Evolutionary conservation across 108 stramenopile genomes (phyloP).

Genomic region (Nannochloropsis oceanica): DNA sequence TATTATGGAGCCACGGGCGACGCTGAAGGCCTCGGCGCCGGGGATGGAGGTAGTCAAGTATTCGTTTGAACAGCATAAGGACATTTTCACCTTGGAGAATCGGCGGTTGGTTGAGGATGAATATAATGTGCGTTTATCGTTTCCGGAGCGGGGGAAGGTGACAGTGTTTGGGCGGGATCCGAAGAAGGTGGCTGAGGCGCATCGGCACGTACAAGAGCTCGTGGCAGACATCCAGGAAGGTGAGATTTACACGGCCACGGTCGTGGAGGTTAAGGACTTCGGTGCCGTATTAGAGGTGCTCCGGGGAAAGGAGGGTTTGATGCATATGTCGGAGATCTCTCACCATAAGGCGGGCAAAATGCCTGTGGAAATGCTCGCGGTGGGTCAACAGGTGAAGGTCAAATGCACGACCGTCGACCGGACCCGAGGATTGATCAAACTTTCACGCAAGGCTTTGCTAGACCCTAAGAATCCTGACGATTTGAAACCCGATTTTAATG

Average conservation of each 20-base stretch:
- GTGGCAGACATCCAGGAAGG: constrained; percentile 54
- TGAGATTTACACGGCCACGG: constrained; percentile 54
- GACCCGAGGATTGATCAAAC: not conserved
- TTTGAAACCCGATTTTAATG: not conserved
- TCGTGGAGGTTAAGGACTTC: constrained; percentile 64
- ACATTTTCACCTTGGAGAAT: constrained; percentile 20
- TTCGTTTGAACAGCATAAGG: constrained; percentile 9
- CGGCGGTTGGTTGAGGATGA: constrained; percentile 26
- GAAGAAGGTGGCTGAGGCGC: not conserved
- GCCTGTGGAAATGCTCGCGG: not conserved
- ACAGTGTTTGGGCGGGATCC: constrained; percentile 17
- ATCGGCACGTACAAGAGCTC: constrained; percentile 44
- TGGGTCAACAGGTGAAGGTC: not conserved
- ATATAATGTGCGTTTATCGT: constrained; percentile 10
- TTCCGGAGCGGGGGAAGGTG: constrained; percentile 18
- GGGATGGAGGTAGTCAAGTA: constrained; percentile 20
- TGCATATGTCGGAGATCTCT: constrained; percentile 63
- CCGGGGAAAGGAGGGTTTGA: constrained; percentile 67
- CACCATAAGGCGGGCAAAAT: not conserved
- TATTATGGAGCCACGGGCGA: not conserved
- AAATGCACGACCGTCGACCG: not conserved
- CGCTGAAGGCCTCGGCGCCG: constrained; percentile 6
- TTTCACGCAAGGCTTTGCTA: not conserved
- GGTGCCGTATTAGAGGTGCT: constrained; percentile 65
- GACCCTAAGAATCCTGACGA: not conserved